Base-by-base conservation (phyloP, 352 stramenopile species). In the Globisporangium echinulatum region DNA sequence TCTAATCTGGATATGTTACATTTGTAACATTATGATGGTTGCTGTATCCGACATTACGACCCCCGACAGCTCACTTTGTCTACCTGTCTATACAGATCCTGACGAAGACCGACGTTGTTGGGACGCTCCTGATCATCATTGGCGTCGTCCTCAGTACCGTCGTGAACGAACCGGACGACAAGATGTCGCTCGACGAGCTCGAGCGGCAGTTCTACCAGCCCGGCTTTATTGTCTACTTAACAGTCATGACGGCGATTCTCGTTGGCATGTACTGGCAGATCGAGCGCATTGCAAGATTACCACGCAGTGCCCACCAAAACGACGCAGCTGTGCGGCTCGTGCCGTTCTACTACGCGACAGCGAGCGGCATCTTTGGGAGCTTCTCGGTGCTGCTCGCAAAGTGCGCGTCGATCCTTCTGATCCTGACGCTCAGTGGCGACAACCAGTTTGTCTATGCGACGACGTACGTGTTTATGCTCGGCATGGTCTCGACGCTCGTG, bases 401-500 rank as follows among this genome's bases (percentile, higher is more conserved):
- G 69, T 94, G 84, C 62, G 80, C 82, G 39, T 90, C 84, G 14
- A 90, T 94, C 42, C 54, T 94, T 59, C 56, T 94, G 17, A 88
- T 94, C 49, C 51, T 90, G 39, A 94, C 84, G 25, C 53, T 91
- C n/a, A 64, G 79, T 55, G 82, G 84, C 39, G 71, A 92, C 43
- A 92, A 94, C 61, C 84, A 94, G 63, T 94, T 94, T 62, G 71
- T 87, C 46, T 91, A 90, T 72, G 80, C 87, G 57, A 92, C 79
- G 54, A 92, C 84, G 54, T 94, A 92, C 62, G 59, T 92, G 61
- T 92, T 94, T 54, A 77, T 92, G 52, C 77, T 80, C 40, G 82
- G 82, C 52, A 94, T 91, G 80, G 73, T 94, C 52, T 82, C 70
- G 55, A 91, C 82, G 58, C 69, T 94, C 53, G 74, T 91, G 56